Evolutionary conservation across 169 alveolate species (phyloP).

Genomic region (Plasmodium inui): DNA sequence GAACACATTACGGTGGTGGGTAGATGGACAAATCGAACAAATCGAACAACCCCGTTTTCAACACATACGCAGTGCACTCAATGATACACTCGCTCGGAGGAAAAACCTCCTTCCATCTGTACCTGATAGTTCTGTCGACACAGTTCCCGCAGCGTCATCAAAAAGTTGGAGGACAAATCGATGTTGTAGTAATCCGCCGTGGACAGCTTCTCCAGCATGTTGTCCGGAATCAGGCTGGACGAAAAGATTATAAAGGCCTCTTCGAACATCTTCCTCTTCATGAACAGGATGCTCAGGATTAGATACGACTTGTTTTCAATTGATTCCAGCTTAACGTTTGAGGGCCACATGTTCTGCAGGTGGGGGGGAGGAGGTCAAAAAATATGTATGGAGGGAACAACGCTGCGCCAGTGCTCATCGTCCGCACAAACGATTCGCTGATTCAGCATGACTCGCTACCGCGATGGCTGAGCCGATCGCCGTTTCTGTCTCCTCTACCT

Average conservation of each 20-base stretch:
- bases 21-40: not conserved
- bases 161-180: conserved; percentile 61
- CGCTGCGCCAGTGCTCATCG: not conserved
- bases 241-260: conserved; percentile 74
- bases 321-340: conserved; percentile 62
- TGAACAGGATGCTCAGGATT: conserved; percentile 42
- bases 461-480: not conserved
- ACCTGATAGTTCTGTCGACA: conserved; percentile 61
- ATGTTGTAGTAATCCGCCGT: conserved; percentile 64
- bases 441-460: not conserved
- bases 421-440: not conserved
- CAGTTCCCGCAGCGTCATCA: conserved; percentile 60
- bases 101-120: not conserved
- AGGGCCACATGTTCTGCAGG: conserved; percentile 76
- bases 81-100: not conserved
- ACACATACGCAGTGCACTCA: not conserved
- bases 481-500: not conserved
- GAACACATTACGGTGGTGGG: not conserved
- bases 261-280: conserved; percentile 75
- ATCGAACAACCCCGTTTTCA: not conserved
- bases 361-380: not conserved
- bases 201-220: conserved; percentile 70
- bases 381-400: not conserved
- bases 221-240: conserved; percentile 35
- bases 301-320: conserved; percentile 66